phyloP scores from a whole-genome alignment of 352 stramenopile species.

The Globisporangium orthogonon region DNA sequence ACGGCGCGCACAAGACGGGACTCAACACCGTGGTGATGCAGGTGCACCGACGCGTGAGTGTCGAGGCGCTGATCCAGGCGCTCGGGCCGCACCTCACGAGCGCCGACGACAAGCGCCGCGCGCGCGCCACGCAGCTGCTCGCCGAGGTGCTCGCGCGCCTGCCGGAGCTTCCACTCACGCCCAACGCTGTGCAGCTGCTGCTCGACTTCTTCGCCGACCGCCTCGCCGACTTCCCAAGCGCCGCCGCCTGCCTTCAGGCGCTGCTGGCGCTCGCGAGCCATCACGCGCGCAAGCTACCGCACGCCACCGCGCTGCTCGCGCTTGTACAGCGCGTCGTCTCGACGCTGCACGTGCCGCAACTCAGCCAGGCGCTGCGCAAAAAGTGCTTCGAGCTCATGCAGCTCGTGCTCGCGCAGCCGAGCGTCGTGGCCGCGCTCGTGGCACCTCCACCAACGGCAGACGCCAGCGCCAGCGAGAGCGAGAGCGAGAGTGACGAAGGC shows the following conservation, averaged over 20 bases:
- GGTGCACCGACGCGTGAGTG: constrained; percentile 65
- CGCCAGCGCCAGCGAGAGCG: constrained; percentile 1
- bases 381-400: constrained; percentile 82
- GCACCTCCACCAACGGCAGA: constrained; percentile 15
- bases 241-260: constrained; percentile 67
- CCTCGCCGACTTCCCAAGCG: constrained; percentile 79
- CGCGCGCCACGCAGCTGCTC: constrained; percentile 75
- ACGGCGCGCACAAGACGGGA: constrained; percentile 76
- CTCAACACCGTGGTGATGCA: constrained; percentile 88
- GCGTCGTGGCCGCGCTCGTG: constrained; percentile 46
- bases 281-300: constrained; percentile 53
- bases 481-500: constrained; percentile 27
- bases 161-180: constrained; percentile 72
- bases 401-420: constrained; percentile 49
- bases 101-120: constrained; percentile 73
- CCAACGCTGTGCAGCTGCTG: constrained; percentile 66
- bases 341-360: constrained; percentile 68
- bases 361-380: constrained; percentile 83
- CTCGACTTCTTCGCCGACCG: constrained; percentile 83
- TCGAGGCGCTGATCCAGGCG: constrained; percentile 78
- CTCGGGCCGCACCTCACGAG: constrained; percentile 67
- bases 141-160: constrained; percentile 86
- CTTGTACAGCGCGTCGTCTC: constrained; percentile 61
- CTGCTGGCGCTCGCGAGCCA: constrained; percentile 67
- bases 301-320: constrained; percentile 36